These are phyloP conservation scores for Moniliophthora roreri DNA, from an alignment of 1,284 basidiomycete species.

Conservation along the genomic window DNA sequence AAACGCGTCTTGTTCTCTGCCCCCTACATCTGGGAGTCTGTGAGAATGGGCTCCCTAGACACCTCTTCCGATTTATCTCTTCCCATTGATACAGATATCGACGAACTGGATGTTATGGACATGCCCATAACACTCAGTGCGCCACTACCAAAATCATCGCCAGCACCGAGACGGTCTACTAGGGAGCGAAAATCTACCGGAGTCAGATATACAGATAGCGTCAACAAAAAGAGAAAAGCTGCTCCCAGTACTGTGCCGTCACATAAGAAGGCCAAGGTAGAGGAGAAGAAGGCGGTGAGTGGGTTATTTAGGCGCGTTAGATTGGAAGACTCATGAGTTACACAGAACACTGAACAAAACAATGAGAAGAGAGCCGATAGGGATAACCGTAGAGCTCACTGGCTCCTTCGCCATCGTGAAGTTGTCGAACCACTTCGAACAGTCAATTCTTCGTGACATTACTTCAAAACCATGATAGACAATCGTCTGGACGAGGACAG, in stretches of 20 bases:
- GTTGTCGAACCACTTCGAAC: constrained; percentile 36
- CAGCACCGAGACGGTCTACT: background rate
- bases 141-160: background rate
- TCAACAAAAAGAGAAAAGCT: too few species aligned
- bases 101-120: constrained; percentile 1
- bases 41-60: too few species aligned
- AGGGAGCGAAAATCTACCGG: background rate
- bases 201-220: background rate
- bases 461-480: constrained; percentile 31
- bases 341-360: constrained; percentile 33
- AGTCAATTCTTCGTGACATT: constrained; percentile 30
- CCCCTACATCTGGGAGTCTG: too few species aligned
- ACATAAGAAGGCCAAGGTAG: constrained; percentile 33
- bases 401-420: constrained; percentile 37
- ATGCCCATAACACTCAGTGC: background rate
- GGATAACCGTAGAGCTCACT: constrained; percentile 36
- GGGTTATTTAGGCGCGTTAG: background rate
- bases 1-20: too few species aligned
- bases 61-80: too few species aligned
- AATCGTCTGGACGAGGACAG: constrained; percentile 22
- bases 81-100: background rate
- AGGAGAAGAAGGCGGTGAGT: constrained; percentile 39
- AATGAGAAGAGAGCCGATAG: constrained; percentile 31
- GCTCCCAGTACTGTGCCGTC: background rate
- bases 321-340: background rate